phyloP scores from a whole-genome alignment of 345 rosid genomes.

The Eucalyptus leucophloia region DNA sequence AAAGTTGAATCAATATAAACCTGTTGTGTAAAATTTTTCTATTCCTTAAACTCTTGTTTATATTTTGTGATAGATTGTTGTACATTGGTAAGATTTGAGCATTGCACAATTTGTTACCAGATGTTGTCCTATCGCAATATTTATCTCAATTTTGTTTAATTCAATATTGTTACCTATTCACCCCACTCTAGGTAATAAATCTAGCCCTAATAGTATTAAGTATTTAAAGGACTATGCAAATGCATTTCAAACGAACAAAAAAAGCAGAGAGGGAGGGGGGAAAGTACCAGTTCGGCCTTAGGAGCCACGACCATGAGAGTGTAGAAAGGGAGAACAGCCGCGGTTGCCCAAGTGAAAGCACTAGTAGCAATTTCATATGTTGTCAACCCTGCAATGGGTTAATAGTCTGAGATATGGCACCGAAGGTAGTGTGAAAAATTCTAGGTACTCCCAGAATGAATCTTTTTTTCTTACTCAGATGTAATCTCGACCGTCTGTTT shows the following conservation, averaged over 20 bases:
- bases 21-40: too few relatives aligned
- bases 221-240: background rate
- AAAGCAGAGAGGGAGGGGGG: background rate
- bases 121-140: too few relatives aligned
- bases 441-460: background rate
- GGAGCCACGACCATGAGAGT: constrained; percentile 92
- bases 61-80: too few relatives aligned
- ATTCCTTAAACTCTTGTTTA: too few relatives aligned
- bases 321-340: constrained; percentile 84
- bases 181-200: too few relatives aligned
- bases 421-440: background rate
- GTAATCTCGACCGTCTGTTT: background rate
- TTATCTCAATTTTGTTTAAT: too few relatives aligned
- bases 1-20: too few relatives aligned
- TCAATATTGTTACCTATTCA: too few relatives aligned
- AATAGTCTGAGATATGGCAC: background rate
- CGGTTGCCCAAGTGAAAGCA: constrained; percentile 63
- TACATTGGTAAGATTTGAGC: too few relatives aligned
- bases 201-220: background rate
- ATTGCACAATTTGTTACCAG: too few relatives aligned
- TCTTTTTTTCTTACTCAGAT: background rate
- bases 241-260: background rate
- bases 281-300: constrained; percentile 50
- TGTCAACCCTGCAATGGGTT: constrained; percentile 41
- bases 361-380: constrained; percentile 54